A percentile compares a stretch with the other conserved stretches of the same genome.
These are phyloP conservation scores for Holtermanniella nyarrowii DNA, from an alignment of 768 basidiomycete genomes.

Conservation along the genomic window DNA sequence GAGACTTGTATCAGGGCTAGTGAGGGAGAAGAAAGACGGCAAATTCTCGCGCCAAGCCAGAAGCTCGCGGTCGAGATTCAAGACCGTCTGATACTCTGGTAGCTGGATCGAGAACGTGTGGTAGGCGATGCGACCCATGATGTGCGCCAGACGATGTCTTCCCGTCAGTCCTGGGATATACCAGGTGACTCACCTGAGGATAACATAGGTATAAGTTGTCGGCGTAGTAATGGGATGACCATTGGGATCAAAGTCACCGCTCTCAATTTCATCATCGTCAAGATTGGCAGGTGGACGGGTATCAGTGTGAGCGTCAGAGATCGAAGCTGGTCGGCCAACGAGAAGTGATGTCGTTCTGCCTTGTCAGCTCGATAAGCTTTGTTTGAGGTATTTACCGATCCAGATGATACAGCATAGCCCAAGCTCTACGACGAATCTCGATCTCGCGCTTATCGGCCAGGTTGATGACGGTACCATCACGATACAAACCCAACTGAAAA, in stretches of 20 bases:
- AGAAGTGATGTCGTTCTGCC: constrained; percentile 37
- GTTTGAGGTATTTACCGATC: constrained; percentile 20
- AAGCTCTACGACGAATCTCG: constrained; percentile 40
- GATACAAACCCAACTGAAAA: constrained; percentile 41
- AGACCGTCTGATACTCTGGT: constrained; percentile 40
- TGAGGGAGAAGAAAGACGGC: constrained; percentile 30
- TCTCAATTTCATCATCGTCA: constrained; percentile 40
- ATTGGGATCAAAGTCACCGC: constrained; percentile 35
- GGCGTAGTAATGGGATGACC: constrained; percentile 39
- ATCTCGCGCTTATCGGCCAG: constrained; percentile 39
- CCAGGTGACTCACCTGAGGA: constrained; percentile 26
- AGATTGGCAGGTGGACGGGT: constrained; percentile 39
- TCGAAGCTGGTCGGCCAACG: constrained; percentile 40
- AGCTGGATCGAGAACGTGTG: constrained; percentile 41
- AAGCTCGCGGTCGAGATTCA: constrained; percentile 41
- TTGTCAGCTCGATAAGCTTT: background rate
- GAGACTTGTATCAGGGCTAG: constrained; percentile 36
- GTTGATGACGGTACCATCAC: constrained; percentile 40
- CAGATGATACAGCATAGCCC: constrained; percentile 41
- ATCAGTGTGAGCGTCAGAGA: constrained; percentile 41
- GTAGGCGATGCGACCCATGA: constrained; percentile 41
- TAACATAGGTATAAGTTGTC: constrained; percentile 40
- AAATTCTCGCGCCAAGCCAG: constrained; percentile 35
- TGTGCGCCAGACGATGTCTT: constrained; percentile 39
- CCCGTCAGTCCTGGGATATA: background rate